Evolutionary conservation across 2,329 filamentous ascomycete species (phyloP).

Genomic region (Rhinocladiella mackenziei): DNA sequence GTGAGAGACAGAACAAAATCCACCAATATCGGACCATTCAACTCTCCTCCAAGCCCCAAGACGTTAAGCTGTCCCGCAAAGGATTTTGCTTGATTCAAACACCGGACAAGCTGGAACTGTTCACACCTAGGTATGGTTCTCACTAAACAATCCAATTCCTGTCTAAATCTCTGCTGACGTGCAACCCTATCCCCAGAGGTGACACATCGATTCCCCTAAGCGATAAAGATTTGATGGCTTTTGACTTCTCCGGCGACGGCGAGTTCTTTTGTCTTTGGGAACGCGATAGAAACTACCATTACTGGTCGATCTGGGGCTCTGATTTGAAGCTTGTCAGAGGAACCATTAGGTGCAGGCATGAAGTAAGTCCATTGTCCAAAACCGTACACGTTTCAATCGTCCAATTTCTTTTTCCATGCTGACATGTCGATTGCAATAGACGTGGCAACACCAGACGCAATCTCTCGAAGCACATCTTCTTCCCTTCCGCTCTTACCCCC

Average conservation of each 20-base stretch:
- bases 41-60: neutral
- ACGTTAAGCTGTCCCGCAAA: conserved; percentile 1
- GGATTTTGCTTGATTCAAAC: neutral
- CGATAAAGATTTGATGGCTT: conserved; percentile 33
- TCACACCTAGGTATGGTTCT: neutral
- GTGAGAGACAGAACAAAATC: neutral
- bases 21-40: neutral
- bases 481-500: neutral
- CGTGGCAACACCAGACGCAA: neutral
- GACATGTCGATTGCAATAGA: too few relatives aligned
- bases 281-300: conserved; percentile 3
- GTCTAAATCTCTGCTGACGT: neutral
- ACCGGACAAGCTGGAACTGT: neutral
- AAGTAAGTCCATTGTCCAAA: too few relatives aligned
- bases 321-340: neutral
- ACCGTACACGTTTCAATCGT: too few relatives aligned
- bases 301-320: conserved; percentile 1
- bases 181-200: neutral
- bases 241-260: conserved; percentile 1
- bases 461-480: neutral
- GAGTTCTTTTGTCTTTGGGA: conserved; percentile 1
- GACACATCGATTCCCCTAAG: conserved; percentile 39
- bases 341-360: neutral
- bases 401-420: too few relatives aligned
- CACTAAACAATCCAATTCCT: too few relatives aligned